A percentile compares a stretch with the other conserved stretches of the same genome.
phyloP scores from a whole-genome alignment of 805 yeast genomes.

The Spathaspora girioi region DNA sequence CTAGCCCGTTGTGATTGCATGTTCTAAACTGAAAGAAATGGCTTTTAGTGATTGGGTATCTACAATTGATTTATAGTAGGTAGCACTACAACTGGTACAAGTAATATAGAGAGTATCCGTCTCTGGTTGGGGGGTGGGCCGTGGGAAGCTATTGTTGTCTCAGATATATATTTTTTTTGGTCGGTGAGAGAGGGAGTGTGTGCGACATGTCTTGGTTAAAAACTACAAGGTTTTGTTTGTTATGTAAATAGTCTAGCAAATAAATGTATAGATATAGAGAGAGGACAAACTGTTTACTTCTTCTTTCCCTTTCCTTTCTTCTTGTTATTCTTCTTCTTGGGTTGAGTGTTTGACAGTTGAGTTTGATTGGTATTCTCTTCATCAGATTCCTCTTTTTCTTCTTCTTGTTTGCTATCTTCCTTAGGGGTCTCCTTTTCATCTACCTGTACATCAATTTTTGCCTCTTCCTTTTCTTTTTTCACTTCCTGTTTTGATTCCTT shows the following conservation, averaged over 20 bases:
- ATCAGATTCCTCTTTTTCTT: slow-evolving; percentile 1
- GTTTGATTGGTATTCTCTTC: slow-evolving; percentile 1
- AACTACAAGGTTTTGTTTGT: background rate
- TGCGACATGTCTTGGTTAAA: background rate
- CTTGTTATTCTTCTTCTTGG: slow-evolving; percentile 7
- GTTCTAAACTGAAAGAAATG: background rate
- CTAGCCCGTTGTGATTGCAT: background rate
- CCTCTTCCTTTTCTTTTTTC: background rate
- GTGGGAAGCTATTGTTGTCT: too few relatives aligned
- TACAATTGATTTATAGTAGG: background rate
- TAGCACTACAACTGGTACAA: too few relatives aligned
- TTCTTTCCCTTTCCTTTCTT: slow-evolving; percentile 7
- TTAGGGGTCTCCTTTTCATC: background rate
- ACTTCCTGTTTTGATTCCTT: too few relatives aligned
- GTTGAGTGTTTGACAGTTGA: background rate
- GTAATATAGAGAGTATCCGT: too few relatives aligned
- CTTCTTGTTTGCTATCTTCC: background rate
- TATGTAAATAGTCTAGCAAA: background rate
- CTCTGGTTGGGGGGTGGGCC: too few relatives aligned
- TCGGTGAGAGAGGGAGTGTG: background rate
- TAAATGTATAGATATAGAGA: background rate
- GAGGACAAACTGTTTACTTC: background rate
- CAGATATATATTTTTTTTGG: too few relatives aligned
- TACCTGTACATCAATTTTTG: background rate
- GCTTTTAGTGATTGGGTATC: slow-evolving; percentile 1